Evolutionary conservation across 345 rosid species (phyloP).

Genomic region (Passiflora organensis): DNA sequence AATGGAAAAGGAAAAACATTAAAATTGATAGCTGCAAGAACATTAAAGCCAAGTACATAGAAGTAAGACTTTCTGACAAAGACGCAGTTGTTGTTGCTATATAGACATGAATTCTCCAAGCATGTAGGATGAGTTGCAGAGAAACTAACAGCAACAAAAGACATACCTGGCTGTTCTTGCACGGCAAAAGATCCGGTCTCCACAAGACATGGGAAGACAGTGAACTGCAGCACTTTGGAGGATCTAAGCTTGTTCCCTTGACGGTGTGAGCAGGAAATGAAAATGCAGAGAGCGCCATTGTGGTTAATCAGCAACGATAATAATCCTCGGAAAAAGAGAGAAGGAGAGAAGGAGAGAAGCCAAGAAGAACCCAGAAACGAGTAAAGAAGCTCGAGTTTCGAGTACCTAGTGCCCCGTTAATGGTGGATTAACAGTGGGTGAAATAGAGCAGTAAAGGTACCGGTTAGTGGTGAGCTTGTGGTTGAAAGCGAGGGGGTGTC

Average conservation of each 20-base stretch:
- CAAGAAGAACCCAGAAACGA: constrained; percentile 13
- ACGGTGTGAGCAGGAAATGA: constrained; percentile 50
- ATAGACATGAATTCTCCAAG: not conserved
- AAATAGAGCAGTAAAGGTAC: no score
- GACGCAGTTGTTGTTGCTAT: no score
- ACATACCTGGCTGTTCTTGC: constrained; percentile 36
- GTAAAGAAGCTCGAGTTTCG: not conserved
- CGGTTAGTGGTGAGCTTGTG: not conserved
- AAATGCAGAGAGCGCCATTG: constrained; percentile 69
- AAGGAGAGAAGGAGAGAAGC: not conserved
- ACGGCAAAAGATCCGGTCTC: constrained; percentile 41
- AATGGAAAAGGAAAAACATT: not conserved
- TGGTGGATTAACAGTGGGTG: not conserved
- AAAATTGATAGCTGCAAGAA: not conserved
- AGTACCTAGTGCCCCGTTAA: constrained; percentile 10
- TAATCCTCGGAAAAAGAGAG: not conserved
- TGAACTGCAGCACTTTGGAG: constrained; percentile 32
- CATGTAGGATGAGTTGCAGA: not conserved
- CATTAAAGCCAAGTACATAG: not conserved
- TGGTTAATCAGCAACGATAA: not conserved
- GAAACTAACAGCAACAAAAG: not conserved
- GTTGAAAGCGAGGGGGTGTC: not conserved
- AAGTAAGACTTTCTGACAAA: constrained; percentile 3
- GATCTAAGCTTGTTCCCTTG: constrained; percentile 34
- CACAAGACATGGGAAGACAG: constrained; percentile 36